These are phyloP conservation scores for Leptodontidium sp. DNA, from an alignment of 2,329 filamentous ascomycete species.

Conservation along the genomic window DNA sequence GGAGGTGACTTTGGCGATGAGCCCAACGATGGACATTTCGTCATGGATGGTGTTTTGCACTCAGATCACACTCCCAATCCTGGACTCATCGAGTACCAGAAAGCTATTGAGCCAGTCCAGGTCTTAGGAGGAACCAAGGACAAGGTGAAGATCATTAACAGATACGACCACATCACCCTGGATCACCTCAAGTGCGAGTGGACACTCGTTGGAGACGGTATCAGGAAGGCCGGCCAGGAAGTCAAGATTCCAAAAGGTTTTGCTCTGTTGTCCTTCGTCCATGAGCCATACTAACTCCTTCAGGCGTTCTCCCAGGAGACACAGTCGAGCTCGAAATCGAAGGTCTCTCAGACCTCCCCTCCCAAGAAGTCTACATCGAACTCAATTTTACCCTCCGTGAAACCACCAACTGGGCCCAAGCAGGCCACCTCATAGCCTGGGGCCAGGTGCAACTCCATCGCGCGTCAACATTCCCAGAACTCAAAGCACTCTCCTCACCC, in stretches of 20 bases:
- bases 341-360: slow-evolving; percentile 27
- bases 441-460: slow-evolving; percentile 54
- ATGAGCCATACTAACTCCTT: not conserved
- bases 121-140: slow-evolving; percentile 37
- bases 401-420: slow-evolving; percentile 59
- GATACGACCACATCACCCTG: slow-evolving; percentile 62
- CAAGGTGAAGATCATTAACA: slow-evolving; percentile 48
- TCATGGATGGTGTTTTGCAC: slow-evolving; percentile 53
- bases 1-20: slow-evolving; percentile 55
- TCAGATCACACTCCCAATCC: slow-evolving; percentile 53
- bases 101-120: slow-evolving; percentile 52
- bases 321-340: slow-evolving; percentile 33
- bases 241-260: slow-evolving; percentile 54
- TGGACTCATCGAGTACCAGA: slow-evolving; percentile 52
- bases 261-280: slow-evolving; percentile 22
- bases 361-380: slow-evolving; percentile 55
- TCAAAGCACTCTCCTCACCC: slow-evolving; percentile 36
- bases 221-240: slow-evolving; percentile 37
- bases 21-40: slow-evolving; percentile 54
- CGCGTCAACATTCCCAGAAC: slow-evolving; percentile 33
- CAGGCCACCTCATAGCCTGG: slow-evolving; percentile 61
- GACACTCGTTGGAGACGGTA: slow-evolving; percentile 46
- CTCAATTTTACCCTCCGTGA: slow-evolving; percentile 56
- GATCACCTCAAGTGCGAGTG: slow-evolving; percentile 58
- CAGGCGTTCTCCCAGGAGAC: slow-evolving; percentile 52